Evolutionary conservation across 805 yeast species (phyloP), one percentile per base, ranked within the genome.

Genomic region (Hagleromyces aurorensis): DNA sequence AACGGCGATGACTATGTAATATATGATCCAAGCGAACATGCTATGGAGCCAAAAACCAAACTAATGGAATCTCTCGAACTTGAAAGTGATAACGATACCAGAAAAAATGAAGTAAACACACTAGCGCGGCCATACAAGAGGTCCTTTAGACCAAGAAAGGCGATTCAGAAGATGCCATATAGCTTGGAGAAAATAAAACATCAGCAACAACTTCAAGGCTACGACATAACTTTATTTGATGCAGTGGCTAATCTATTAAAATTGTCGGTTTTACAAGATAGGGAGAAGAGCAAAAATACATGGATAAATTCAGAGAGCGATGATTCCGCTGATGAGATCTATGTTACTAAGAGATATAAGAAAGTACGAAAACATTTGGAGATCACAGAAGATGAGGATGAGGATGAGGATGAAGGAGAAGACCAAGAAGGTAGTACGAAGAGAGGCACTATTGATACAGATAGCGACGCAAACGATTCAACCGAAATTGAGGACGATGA

Each of bases 111-210:
- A n/a, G n/a, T n/a, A n/a, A n/a, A n/a, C n/a, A n/a, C n/a, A n/a
- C n/a, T n/a, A n/a, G n/a, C n/a, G n/a, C n/a, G n/a, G n/a, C n/a
- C 38, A 33, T 9, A 23, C 16, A 32, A 37, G 24, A 32, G 57
- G 27, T 38, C 43, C 8, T 27, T 55, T n/a, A 34, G 61, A 19
- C 44, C 48, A 30, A 40, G 61, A 18, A 54, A 41, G 15, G 59
- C 59, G 1, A 52, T 55, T n/a, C 61, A 55, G 30, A 49, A 44
- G 26, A 44, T 49, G 44, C 61, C 61, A 3, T 55, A 55, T 27
- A 55, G 58, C 34, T 32, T 55, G 18, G 61, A 55, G 25, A 43
- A 57, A 23, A 39, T 55, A 15, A 50, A 41, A 25, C 57, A 55
- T 30, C 41, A 45, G 27, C 56, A 54, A 18, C 29, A 46, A 4